Percentiles rank a stretch among this genome's conserved stretches.
Evolutionary conservation across 139 green algal genomes (phyloP).

Genomic region (Choricystis sp.): DNA sequence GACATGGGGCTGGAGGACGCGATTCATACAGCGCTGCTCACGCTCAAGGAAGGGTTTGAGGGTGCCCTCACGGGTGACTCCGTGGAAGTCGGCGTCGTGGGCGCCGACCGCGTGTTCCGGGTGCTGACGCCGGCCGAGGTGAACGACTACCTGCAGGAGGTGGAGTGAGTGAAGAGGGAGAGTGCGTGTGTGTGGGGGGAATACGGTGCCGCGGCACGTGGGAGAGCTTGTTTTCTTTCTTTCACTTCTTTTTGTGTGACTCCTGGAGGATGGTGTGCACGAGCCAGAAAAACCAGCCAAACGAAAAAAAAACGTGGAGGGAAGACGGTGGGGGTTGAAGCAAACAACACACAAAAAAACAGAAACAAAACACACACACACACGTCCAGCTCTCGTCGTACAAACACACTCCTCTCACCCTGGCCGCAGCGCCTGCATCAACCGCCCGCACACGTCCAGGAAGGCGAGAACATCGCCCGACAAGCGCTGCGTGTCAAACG

Average conservation of each 20-base stretch:
- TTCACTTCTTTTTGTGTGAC: neutral
- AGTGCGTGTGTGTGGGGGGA: neutral
- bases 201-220: too few species aligned
- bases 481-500: conserved; percentile 73
- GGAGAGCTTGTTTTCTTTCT: too few species aligned
- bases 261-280: too few species aligned
- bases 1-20: conserved; percentile 98
- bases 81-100: conserved; percentile 81
- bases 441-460: neutral
- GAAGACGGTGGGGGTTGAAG: neutral
- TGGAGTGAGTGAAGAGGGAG: conserved; percentile 54
- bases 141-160: conserved; percentile 91
- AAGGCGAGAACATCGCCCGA: neutral
- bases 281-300: too few species aligned
- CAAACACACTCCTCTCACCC: neutral
- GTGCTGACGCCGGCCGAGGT: conserved; percentile 82
- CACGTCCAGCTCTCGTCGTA: neutral
- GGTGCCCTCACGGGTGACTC: conserved; percentile 73
- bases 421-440: neutral
- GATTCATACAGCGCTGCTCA: conserved; percentile 94
- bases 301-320: too few species aligned
- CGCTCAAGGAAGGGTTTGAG: conserved; percentile 97
- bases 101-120: conserved; percentile 77
- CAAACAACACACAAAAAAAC: neutral
- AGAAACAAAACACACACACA: neutral